Percentiles rank a stretch among this genome's conserved stretches.
Evolutionary conservation across 192 early-diverging fungal genomes (phyloP).

Genomic region (Tieghemiomyces parasiticus): DNA sequence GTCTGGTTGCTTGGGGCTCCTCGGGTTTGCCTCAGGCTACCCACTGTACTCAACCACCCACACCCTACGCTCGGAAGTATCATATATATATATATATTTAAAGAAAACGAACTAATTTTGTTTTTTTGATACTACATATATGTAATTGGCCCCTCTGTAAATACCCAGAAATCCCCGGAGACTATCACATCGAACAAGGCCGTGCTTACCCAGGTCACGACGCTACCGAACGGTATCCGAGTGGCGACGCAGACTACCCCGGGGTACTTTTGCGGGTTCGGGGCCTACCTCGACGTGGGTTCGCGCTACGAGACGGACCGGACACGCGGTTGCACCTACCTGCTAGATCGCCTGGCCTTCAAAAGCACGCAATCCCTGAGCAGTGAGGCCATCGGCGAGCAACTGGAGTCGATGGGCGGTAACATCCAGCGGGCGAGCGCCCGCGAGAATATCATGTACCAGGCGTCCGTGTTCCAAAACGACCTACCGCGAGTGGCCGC

Average conservation of each 20-base stretch:
- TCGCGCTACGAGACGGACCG: slow-evolving; percentile 62
- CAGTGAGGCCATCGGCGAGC: slow-evolving; percentile 49
- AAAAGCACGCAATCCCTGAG: slow-evolving; percentile 65
- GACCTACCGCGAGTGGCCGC: slow-evolving; percentile 56
- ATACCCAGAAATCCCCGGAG: too few relatives aligned
- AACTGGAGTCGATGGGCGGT: slow-evolving; percentile 77
- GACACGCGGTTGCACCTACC: slow-evolving; percentile 61
- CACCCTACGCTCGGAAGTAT: too few relatives aligned
- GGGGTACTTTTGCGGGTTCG: slow-evolving; percentile 82
- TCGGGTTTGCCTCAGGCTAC: too few relatives aligned
- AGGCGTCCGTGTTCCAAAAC: slow-evolving; percentile 75
- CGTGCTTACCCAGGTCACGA: slow-evolving; percentile 56
- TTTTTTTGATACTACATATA: too few relatives aligned
- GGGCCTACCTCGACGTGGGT: slow-evolving; percentile 84
- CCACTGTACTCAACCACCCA: too few relatives aligned
- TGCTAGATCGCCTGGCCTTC: slow-evolving; percentile 88
- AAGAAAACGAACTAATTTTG: too few relatives aligned
- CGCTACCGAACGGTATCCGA: slow-evolving; percentile 77
- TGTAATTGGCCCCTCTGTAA: too few relatives aligned
- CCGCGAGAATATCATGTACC: slow-evolving; percentile 92
- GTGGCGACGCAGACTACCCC: slow-evolving; percentile 66
- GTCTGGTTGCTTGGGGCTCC: too few relatives aligned
- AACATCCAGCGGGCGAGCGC: slow-evolving; percentile 80
- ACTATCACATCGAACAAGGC: too few relatives aligned
- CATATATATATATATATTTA: too few relatives aligned